Evolutionary conservation across 148 eudicot species (phyloP).

Genomic region (Selenicereus undatus): DNA sequence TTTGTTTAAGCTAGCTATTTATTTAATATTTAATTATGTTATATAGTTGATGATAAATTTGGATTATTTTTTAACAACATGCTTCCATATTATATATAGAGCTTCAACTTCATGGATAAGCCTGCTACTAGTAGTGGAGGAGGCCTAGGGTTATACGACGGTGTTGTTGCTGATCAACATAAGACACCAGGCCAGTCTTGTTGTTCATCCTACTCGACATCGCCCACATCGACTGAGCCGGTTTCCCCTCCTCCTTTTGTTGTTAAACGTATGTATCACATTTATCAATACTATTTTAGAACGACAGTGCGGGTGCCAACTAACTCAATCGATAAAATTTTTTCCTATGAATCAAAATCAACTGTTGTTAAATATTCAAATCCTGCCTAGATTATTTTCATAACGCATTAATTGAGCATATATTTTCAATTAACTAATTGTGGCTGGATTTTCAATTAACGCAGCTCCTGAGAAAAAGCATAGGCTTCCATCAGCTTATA

Average conservation of each 20-base stretch:
- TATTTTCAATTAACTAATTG: too few species aligned
- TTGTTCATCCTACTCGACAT: constrained; percentile 46
- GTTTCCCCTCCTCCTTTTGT: constrained; percentile 70
- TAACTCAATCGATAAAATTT: too few species aligned
- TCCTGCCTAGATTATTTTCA: not conserved
- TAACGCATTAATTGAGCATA: not conserved
- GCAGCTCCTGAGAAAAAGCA: constrained; percentile 99
- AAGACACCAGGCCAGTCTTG: constrained; percentile 53
- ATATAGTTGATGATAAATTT: too few species aligned
- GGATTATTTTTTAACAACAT: too few species aligned
- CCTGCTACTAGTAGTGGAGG: constrained; percentile 14
- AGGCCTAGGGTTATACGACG: constrained; percentile 1
- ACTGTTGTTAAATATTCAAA: too few species aligned
- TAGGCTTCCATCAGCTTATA: constrained; percentile 96
- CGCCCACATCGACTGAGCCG: constrained; percentile 54
- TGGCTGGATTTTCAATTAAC: constrained; percentile 8
- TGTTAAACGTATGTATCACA: constrained; percentile 58
- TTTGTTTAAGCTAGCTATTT: not conserved
- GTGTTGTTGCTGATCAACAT: constrained; percentile 24
- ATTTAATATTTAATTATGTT: too few species aligned
- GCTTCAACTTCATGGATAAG: constrained; percentile 41
- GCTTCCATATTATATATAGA: constrained; percentile 1
- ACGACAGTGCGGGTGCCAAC: too few species aligned
- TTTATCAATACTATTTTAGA: not conserved
- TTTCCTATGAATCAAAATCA: too few species aligned